phyloP scores from a whole-genome alignment of 176 grass and related monocot genomes.

The Oropetium thomaeum region DNA sequence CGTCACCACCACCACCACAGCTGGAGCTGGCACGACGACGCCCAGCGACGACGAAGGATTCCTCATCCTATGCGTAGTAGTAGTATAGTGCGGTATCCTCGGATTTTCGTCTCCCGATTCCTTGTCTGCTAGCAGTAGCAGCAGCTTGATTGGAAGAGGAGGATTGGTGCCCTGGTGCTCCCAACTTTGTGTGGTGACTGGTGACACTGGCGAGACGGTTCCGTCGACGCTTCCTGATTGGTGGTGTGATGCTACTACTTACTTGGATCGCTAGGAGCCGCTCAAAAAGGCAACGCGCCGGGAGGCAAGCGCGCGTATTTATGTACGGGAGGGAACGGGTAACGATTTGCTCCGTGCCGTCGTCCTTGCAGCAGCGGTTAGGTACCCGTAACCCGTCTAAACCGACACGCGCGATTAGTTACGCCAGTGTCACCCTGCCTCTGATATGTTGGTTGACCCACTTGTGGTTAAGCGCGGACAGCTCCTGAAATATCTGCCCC shows the following conservation, averaged over 20 bases:
- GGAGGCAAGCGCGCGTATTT: neutral
- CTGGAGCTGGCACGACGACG: neutral
- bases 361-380: conserved; percentile 29
- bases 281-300: neutral
- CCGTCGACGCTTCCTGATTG: neutral
- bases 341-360: neutral
- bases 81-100: too few relatives aligned
- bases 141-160: neutral
- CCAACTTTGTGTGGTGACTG: conserved; percentile 40
- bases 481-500: neutral
- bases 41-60: too few relatives aligned
- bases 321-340: neutral
- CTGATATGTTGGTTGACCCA: neutral
- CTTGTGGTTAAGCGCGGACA: neutral
- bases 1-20: neutral
- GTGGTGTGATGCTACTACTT: neutral
- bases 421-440: conserved; percentile 2
- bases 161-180: conserved; percentile 15
- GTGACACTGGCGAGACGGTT: neutral
- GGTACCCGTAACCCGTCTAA: neutral
- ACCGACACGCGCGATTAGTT: neutral
- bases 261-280: conserved; percentile 31
- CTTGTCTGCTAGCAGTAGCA: conserved; percentile 3
- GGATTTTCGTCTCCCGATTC: neutral
- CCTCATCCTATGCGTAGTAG: too few relatives aligned